phyloP scores from a whole-genome alignment of 805 yeast genomes.

The Wickerhamiella alocasiicola region DNA sequence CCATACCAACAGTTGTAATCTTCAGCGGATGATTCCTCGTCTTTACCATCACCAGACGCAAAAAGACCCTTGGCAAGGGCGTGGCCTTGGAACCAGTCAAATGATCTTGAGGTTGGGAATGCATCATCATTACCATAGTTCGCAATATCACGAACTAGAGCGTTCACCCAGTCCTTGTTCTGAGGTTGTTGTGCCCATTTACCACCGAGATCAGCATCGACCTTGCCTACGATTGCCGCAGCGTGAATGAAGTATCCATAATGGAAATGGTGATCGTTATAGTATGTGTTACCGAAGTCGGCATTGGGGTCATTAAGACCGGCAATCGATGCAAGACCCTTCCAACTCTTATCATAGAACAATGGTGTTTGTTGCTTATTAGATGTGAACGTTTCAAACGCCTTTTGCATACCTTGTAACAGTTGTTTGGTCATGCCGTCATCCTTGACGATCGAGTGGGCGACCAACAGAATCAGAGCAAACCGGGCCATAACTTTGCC shows the following conservation, averaged over 20 bases:
- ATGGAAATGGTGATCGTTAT: conserved; percentile 82
- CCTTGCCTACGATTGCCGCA: conserved; percentile 64
- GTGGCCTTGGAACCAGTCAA: conserved; percentile 66
- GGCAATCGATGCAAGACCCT: conserved; percentile 26
- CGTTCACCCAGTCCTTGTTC: conserved; percentile 45
- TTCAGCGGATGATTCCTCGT: conserved; percentile 60
- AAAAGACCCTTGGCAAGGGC: conserved; percentile 64
- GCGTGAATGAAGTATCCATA: conserved; percentile 76
- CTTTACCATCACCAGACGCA: conserved; percentile 53
- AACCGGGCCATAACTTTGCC: conserved; percentile 84
- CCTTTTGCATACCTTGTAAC: conserved; percentile 47
- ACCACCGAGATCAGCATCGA: conserved; percentile 39
- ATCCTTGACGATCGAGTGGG: conserved; percentile 53
- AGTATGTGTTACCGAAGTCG: conserved; percentile 68
- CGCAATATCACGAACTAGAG: conserved; percentile 53
- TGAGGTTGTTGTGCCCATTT: conserved; percentile 33
- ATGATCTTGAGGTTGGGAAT: conserved; percentile 53
- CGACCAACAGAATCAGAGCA: conserved; percentile 69
- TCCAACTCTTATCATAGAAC: conserved; percentile 62
- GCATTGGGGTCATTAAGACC: conserved; percentile 32
- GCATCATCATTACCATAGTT: conserved; percentile 38
- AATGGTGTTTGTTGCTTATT: conserved; percentile 66
- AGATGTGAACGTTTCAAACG: conserved; percentile 53
- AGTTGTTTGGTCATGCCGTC: conserved; percentile 37
- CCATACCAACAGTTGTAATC: conserved; percentile 60